Evolutionary conservation across 768 basidiomycete species (phyloP), one percentile per base, ranked within the genome.

Genomic region (Mycena galopus): DNA sequence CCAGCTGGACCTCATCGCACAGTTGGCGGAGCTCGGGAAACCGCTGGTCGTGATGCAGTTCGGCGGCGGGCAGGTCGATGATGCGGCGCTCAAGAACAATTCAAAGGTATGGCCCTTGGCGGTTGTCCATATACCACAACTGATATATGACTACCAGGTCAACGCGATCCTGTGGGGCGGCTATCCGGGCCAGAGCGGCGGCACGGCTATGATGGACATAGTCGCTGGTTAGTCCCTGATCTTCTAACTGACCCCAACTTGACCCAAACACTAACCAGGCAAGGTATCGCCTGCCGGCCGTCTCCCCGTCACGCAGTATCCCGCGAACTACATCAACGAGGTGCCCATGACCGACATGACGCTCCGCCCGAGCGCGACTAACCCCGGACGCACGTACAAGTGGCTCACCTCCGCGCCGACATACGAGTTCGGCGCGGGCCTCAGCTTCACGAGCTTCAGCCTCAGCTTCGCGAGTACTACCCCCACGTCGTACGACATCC

Each of bases 341-440:
- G 82, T 90, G 21, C 82, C 82, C 1, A 90, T 90, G 89, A 90
- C 89, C 7, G 87, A 91, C 79, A 91, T 91, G 89, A 81, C 77
- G 2, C 78, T 90, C 42, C 88, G 87, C 23, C 87, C 89, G 10
- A 85, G 82, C 74, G 73, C 79, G 32, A 82, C 81, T 55, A 88
- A 84, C 73, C 89, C 89, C 0, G 89, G 89, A 14, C 84, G 89
- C 37, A 90, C 89, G 11, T 90, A 90, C 79, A 88, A 86, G 73
- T 91, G 89, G 89, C 89, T 85, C 80, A 83, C 81, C 27, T 87
- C 84, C 19, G 82, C 82, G 19, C 85, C 88, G 23, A 82, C 89
- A 23, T 88, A 84, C 76, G 84, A 86, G 65, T 90, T 89, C 73
- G 90, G 89, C 21, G 83, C 83, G 64, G 90, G 89, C 23, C 79